phyloP scores from a whole-genome alignment of 257 asterid genomes.

The Scutellaria minor region DNA sequence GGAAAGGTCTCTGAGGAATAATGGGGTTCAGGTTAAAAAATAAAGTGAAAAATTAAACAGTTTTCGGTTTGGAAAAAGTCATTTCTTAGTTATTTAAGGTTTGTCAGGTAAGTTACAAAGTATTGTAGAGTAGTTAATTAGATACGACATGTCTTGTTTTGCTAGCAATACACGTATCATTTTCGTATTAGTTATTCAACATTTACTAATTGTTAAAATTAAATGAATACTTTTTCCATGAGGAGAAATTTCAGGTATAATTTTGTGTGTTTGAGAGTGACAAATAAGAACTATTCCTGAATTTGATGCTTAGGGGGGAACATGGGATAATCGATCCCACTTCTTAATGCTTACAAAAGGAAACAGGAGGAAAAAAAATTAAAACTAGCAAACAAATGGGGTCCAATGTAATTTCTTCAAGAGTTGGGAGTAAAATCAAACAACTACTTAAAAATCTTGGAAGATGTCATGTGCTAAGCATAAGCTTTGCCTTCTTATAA shows the following conservation, averaged over 20 bases:
- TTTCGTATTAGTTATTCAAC: neutral
- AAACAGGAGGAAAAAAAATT: neutral
- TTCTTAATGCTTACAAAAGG: neutral
- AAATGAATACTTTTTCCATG: neutral
- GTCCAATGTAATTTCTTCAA: neutral
- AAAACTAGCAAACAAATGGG: neutral
- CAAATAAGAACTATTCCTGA: neutral
- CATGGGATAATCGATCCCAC: neutral
- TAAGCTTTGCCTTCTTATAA: neutral
- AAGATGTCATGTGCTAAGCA: neutral
- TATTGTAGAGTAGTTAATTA: neutral
- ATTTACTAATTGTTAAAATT: neutral
- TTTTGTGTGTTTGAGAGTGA: constrained; percentile 17
- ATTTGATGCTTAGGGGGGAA: constrained; percentile 8
- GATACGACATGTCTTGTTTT: neutral
- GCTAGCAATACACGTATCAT: neutral
- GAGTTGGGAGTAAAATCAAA: constrained; percentile 6
- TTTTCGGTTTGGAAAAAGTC: constrained; percentile 14
- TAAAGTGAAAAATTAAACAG: neutral
- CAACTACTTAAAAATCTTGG: constrained; percentile 2
- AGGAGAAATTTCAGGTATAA: neutral
- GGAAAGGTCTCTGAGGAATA: constrained; percentile 1
- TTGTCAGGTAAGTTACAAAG: neutral
- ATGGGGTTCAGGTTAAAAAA: neutral
- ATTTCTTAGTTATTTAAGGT: neutral